A percentile compares a stretch with the other conserved stretches of the same genome.
These are phyloP conservation scores for Xylaria hypoxylon DNA, from an alignment of 2,329 filamentous ascomycete genomes.

Conservation along the genomic window DNA sequence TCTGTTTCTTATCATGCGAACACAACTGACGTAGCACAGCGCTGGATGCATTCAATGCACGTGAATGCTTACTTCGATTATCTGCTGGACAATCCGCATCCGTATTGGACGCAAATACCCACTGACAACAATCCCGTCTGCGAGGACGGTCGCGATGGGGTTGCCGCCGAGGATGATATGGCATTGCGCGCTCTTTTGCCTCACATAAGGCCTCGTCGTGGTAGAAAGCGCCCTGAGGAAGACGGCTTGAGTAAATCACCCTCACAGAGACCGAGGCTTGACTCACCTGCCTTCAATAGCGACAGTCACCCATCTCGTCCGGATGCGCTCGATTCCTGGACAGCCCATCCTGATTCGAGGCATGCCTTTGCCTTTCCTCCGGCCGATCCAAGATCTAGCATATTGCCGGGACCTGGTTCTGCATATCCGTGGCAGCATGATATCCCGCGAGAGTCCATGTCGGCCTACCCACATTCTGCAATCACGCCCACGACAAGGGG, in stretches of 20 bases:
- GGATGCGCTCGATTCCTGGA: conserved; percentile 64
- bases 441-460: conserved; percentile 68
- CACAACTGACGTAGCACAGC: conserved; percentile 60
- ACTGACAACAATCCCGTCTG: conserved; percentile 70
- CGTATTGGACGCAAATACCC: conserved; percentile 84
- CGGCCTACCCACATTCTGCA: conserved; percentile 82
- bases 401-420: conserved; percentile 51
- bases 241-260: conserved; percentile 63
- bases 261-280: conserved; percentile 71
- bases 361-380: conserved; percentile 54
- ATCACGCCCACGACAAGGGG: conserved; percentile 72
- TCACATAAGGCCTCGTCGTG: conserved; percentile 74
- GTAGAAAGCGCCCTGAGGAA: conserved; percentile 72
- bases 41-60: conserved; percentile 98
- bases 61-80: conserved; percentile 96
- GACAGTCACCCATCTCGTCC: conserved; percentile 59
- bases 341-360: conserved; percentile 58
- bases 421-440: conserved; percentile 63
- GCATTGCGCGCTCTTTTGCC: conserved; percentile 86
- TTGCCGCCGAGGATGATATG: conserved; percentile 87
- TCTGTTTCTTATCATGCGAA: conserved; percentile 1
- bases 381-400: conserved; percentile 54
- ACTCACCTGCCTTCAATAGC: conserved; percentile 56
- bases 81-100: conserved; percentile 79
- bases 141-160: conserved; percentile 79